Evolutionary conservation across 257 asterid genomes (phyloP).

Genomic region (Gardenia jasminoides): DNA sequence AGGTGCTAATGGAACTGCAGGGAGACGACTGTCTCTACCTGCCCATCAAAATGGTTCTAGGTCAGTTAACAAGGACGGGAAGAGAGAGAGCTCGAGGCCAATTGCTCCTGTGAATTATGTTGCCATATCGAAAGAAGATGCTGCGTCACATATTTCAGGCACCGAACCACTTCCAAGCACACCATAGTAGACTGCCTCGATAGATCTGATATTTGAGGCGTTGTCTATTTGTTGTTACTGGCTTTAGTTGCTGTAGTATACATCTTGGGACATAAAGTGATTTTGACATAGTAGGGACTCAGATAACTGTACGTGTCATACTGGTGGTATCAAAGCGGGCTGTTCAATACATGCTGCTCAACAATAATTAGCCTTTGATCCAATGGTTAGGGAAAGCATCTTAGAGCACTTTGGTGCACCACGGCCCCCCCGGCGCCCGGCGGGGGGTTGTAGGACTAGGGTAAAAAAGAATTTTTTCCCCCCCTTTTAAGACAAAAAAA

Average conservation of each 20-base stretch:
- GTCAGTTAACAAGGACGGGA: conserved; percentile 68
- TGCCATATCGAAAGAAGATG: conserved; percentile 64
- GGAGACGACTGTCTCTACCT: conserved; percentile 78
- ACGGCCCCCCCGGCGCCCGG: too few relatives aligned
- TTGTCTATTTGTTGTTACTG: conserved; percentile 19
- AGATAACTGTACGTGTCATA: conserved; percentile 13
- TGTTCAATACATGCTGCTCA: background rate
- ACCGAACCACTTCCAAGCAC: conserved; percentile 36
- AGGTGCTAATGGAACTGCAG: conserved; percentile 55
- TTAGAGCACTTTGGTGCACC: too few relatives aligned
- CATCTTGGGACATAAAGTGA: conserved; percentile 8
- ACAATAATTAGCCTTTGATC: too few relatives aligned
- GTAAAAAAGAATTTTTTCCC: too few relatives aligned
- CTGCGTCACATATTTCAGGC: conserved; percentile 47
- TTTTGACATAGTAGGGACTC: conserved; percentile 12
- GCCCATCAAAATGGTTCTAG: conserved; percentile 84
- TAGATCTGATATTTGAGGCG: conserved; percentile 13
- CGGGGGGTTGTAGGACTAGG: too few relatives aligned
- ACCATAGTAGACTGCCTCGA: conserved; percentile 26
- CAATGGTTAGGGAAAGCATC: too few relatives aligned
- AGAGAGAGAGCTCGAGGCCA: conserved; percentile 56
- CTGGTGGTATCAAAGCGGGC: conserved; percentile 18
- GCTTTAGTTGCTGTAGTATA: conserved; percentile 35
- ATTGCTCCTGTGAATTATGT: conserved; percentile 75
- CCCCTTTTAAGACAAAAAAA: too few relatives aligned